Percentiles rank a stretch among this genome's conserved stretches.
Evolutionary conservation across 257 asterid genomes (phyloP).

Genomic region (Thymus quinquecostatus): DNA sequence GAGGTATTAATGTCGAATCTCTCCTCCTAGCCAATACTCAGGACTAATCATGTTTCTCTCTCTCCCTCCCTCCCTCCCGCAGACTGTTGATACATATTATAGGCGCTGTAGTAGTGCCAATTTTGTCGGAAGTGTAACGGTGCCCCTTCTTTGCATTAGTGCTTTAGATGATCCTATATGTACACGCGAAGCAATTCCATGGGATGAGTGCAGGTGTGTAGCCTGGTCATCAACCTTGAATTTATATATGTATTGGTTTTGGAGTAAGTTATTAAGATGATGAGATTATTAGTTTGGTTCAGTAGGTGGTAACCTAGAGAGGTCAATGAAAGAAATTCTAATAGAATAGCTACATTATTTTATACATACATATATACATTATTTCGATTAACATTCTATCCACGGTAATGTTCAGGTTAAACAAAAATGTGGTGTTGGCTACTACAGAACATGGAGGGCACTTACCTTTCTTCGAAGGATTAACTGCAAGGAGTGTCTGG

Average conservation of each 20-base stretch:
- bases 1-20: constrained; percentile 55
- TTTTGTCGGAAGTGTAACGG: constrained; percentile 68
- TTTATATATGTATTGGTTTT: background rate
- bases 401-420: constrained; percentile 52
- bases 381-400: constrained; percentile 1
- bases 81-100: constrained; percentile 95
- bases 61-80: constrained; percentile 23
- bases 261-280: background rate
- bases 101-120: constrained; percentile 74
- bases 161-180: constrained; percentile 93
- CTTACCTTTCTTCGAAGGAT: constrained; percentile 81
- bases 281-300: background rate
- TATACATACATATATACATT: constrained; percentile 3
- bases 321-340: background rate
- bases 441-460: constrained; percentile 89
- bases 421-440: constrained; percentile 69
- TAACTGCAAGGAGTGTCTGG: constrained; percentile 71
- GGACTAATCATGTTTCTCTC: no score
- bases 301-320: no score
- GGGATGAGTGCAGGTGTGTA: constrained; percentile 77
- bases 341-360: background rate
- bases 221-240: constrained; percentile 6
- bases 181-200: constrained; percentile 89
- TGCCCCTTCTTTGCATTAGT: constrained; percentile 90
- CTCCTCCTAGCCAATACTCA: background rate